These are phyloP conservation scores for Microsporum audouinii DNA, from an alignment of 2,329 filamentous ascomycete species.

Conservation along the genomic window DNA sequence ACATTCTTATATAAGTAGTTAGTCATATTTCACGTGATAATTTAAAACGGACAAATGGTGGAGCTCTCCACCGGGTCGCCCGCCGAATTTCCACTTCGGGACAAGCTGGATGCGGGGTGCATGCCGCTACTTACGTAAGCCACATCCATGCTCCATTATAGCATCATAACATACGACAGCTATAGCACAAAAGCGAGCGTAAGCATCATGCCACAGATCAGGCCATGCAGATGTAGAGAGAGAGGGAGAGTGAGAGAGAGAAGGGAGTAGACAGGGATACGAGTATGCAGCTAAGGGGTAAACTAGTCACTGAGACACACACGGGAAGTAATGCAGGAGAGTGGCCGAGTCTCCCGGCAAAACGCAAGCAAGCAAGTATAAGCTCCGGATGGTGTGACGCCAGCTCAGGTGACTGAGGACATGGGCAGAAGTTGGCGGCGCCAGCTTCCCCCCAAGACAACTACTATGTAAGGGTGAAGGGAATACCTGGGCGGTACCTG, in stretches of 20 bases:
- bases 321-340: not conserved
- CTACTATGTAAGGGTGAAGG: not conserved
- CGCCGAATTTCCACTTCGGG: not conserved
- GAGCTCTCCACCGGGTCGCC: not conserved
- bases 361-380: not conserved
- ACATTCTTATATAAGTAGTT: not conserved
- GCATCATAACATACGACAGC: not conserved
- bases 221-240: not conserved
- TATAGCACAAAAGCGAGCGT: not conserved
- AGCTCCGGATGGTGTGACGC: conserved; percentile 2
- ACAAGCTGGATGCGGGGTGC: conserved; percentile 2
- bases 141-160: not conserved
- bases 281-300: too few relatives aligned
- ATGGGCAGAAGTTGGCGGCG: not conserved
- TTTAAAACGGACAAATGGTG: not conserved
- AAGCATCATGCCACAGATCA: not conserved
- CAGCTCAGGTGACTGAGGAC: not conserved
- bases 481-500: not conserved
- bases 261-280: too few relatives aligned
- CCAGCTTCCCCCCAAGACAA: too few relatives aligned
- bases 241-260: too few relatives aligned
- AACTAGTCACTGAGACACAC: too few relatives aligned
- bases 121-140: conserved; percentile 1
- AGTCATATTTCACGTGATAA: not conserved
- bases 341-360: not conserved